Evolutionary conservation across 2,329 filamentous ascomycete genomes (phyloP).

Genomic region (Aspergillus cejpii): DNA sequence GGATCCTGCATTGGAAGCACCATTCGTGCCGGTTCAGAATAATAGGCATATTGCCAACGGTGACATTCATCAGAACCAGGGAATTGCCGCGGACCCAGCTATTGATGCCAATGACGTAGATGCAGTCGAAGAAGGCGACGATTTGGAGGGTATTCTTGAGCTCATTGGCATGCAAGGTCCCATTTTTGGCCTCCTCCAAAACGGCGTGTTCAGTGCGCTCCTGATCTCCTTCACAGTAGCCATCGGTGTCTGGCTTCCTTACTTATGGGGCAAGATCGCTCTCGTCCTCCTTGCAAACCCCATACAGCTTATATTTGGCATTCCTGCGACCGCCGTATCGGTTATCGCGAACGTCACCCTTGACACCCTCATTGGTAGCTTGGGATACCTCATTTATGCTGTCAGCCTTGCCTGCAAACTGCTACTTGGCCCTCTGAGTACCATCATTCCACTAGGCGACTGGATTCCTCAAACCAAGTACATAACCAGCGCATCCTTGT

Average conservation of each 20-base stretch:
- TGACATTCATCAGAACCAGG: slow-evolving; percentile 19
- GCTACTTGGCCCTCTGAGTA: slow-evolving; percentile 30
- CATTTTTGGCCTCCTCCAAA: slow-evolving; percentile 81
- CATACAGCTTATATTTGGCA: slow-evolving; percentile 56
- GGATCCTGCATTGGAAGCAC: slow-evolving; percentile 54
- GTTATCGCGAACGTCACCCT: slow-evolving; percentile 70
- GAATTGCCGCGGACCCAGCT: slow-evolving; percentile 48
- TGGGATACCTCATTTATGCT: slow-evolving; percentile 48
- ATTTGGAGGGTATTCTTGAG: slow-evolving; percentile 93
- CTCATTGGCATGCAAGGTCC: slow-evolving; percentile 94
- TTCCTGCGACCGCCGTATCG: slow-evolving; percentile 66
- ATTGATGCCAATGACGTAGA: slow-evolving; percentile 59
- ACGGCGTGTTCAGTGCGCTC: slow-evolving; percentile 87
- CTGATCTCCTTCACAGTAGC: slow-evolving; percentile 82
- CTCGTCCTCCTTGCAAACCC: slow-evolving; percentile 76
- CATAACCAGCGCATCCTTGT: slow-evolving; percentile 37
- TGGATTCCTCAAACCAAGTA: slow-evolving; percentile 34
- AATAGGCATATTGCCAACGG: slow-evolving; percentile 37
- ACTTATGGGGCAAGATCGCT: slow-evolving; percentile 80
- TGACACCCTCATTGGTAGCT: slow-evolving; percentile 62
- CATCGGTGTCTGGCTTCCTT: slow-evolving; percentile 80
- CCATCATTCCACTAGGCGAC: slow-evolving; percentile 30
- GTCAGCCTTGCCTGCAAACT: slow-evolving; percentile 30
- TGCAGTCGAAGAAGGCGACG: slow-evolving; percentile 67
- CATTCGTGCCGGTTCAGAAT: slow-evolving; percentile 51